Percentiles rank a stretch among this genome's conserved stretches.
Evolutionary conservation across 2,329 filamentous ascomycete genomes (phyloP).

Genomic region (Hortaea werneckii): DNA sequence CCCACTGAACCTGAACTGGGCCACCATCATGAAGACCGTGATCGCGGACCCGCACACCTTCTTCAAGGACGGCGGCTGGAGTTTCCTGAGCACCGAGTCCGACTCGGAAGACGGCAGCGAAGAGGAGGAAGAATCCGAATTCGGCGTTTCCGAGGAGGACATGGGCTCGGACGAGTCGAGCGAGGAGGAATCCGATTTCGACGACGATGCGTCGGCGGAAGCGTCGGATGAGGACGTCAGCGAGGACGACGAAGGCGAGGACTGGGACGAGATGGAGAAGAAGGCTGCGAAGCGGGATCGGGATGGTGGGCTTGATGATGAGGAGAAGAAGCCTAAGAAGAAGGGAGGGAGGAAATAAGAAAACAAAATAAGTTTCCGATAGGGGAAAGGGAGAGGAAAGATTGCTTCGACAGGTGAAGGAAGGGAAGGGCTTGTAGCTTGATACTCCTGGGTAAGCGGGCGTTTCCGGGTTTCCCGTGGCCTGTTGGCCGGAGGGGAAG

Average conservation of each 20-base stretch:
- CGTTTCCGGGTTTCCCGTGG: background rate
- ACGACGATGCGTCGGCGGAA: slow-evolving; percentile 75
- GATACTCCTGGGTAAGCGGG: background rate
- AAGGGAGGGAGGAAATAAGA: slow-evolving; percentile 25
- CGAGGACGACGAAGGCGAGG: slow-evolving; percentile 57
- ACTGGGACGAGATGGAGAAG: slow-evolving; percentile 85
- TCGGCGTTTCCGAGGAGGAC: slow-evolving; percentile 82
- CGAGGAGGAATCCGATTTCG: slow-evolving; percentile 87
- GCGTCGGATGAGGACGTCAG: slow-evolving; percentile 60
- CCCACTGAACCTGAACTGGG: slow-evolving; percentile 96
- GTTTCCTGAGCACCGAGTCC: slow-evolving; percentile 76
- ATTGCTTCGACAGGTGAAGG: too few species aligned
- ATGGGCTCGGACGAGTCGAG: slow-evolving; percentile 65
- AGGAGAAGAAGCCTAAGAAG: slow-evolving; percentile 39
- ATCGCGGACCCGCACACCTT: slow-evolving; percentile 88
- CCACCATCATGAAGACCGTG: slow-evolving; percentile 98
- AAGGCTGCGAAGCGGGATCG: slow-evolving; percentile 62
- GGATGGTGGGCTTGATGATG: slow-evolving; percentile 45
- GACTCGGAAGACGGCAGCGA: slow-evolving; percentile 71
- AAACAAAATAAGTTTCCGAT: too few species aligned
- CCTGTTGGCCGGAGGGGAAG: background rate
- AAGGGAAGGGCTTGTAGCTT: background rate
- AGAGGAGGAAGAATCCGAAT: slow-evolving; percentile 80
- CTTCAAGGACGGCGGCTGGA: slow-evolving; percentile 92
- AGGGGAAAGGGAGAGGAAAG: too few species aligned